phyloP scores from a whole-genome alignment of 179 eudicot genomes.

The Actinidia chinensis region DNA sequence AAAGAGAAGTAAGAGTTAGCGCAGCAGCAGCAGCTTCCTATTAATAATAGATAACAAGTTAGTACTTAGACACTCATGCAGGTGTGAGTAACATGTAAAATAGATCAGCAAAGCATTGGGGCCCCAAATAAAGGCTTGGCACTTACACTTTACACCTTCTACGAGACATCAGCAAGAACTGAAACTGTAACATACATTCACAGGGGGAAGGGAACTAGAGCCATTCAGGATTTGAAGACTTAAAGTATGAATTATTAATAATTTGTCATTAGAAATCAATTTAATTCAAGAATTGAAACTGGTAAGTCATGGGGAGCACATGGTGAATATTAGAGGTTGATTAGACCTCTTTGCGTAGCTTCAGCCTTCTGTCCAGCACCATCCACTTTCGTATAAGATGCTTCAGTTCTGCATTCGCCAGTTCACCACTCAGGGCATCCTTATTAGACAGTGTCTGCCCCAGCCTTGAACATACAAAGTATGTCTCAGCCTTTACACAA shows the following conservation, averaged over 20 bases:
- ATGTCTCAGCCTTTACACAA: conserved; percentile 57
- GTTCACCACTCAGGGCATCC: conserved; percentile 63
- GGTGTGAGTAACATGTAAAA: no score
- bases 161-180: no score
- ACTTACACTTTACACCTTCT: no score
- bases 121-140: no score
- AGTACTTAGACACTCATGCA: no score
- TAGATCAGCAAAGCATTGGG: no score
- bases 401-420: conserved; percentile 87
- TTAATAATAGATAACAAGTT: no score
- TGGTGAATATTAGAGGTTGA: no score
- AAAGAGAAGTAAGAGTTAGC: no score
- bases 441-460: conserved; percentile 49
- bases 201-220: not conserved
- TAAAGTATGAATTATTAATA: not conserved
- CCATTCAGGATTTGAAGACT: not conserved
- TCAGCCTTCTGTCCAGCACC: conserved; percentile 89
- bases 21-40: no score
- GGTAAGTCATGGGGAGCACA: not conserved
- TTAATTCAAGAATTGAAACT: not conserved
- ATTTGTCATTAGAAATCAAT: not conserved
- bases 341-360: conserved; percentile 75
- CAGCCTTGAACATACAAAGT: conserved; percentile 64
- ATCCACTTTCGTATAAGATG: conserved; percentile 86
- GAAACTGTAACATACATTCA: not conserved